Percentiles rank a stretch among this genome's conserved stretches.
These are phyloP conservation scores for Monilinia laxa DNA, from an alignment of 2,329 filamentous ascomycete genomes.

Conservation along the genomic window DNA sequence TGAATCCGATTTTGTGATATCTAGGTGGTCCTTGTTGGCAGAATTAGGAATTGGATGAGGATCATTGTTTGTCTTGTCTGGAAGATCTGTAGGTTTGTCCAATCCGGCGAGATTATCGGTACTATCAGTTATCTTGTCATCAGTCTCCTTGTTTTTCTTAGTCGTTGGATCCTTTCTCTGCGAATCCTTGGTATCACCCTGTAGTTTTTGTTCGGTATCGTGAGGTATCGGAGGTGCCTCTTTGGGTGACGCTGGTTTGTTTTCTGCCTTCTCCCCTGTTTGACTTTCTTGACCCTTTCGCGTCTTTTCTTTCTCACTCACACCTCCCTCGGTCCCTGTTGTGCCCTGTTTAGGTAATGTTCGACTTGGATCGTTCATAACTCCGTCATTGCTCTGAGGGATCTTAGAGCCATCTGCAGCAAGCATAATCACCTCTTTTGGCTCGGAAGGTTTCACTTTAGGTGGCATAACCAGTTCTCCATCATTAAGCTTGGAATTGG, in stretches of 20 bases:
- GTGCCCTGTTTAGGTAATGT: constrained; percentile 78
- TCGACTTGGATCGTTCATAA: constrained; percentile 88
- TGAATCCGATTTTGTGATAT: constrained; percentile 48
- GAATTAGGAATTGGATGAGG: constrained; percentile 67
- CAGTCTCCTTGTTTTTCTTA: constrained; percentile 41
- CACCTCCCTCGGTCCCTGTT: constrained; percentile 83
- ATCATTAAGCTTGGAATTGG: constrained; percentile 40
- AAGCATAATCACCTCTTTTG: constrained; percentile 43
- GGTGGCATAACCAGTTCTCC: constrained; percentile 40
- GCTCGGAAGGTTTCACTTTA: constrained; percentile 50
- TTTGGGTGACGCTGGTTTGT: constrained; percentile 80
- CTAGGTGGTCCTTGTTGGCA: constrained; percentile 63
- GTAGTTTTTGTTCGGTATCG: constrained; percentile 69
- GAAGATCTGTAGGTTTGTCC: constrained; percentile 80
- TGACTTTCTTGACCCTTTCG: constrained; percentile 65
- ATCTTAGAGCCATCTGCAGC: constrained; percentile 60
- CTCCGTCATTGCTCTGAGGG: constrained; percentile 68
- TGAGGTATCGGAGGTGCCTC: constrained; percentile 80
- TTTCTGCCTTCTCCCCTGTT: constrained; percentile 65
- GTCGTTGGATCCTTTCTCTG: constrained; percentile 42
- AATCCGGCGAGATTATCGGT: constrained; percentile 47
- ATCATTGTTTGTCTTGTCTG: constrained; percentile 73
- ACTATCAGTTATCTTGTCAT: constrained; percentile 38
- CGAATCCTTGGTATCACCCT: constrained; percentile 43
- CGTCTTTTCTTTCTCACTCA: constrained; percentile 82